These are phyloP conservation scores for Osmanthus fragrans DNA, from an alignment of 257 asterid genomes.

Conservation along the genomic window DNA sequence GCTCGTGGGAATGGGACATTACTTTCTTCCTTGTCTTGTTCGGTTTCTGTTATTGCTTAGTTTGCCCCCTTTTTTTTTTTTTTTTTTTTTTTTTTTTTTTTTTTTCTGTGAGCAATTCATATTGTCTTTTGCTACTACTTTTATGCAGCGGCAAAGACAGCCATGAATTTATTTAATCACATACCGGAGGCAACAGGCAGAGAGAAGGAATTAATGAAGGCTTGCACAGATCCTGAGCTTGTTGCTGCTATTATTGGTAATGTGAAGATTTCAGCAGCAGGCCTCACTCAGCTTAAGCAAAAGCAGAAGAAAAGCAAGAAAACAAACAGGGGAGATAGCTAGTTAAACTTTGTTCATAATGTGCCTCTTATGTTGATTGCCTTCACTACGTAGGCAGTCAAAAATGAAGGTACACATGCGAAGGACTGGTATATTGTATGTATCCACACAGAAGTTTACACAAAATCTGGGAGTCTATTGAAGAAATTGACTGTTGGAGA, in stretches of 20 bases:
- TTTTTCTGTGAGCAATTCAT: neutral
- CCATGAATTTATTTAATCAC: constrained; percentile 80
- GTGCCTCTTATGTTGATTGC: neutral
- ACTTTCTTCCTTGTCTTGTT: neutral
- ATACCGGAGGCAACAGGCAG: constrained; percentile 71
- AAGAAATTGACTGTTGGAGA: neutral
- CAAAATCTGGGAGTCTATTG: neutral
- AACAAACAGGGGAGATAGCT: constrained; percentile 38
- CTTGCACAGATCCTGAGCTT: constrained; percentile 56
- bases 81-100: too few relatives aligned
- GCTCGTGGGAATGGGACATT: neutral
- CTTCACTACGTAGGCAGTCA: neutral
- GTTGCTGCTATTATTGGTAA: constrained; percentile 89
- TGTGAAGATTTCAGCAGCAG: constrained; percentile 90
- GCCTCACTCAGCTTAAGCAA: constrained; percentile 35
- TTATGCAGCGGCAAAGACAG: constrained; percentile 85
- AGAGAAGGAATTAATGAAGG: constrained; percentile 46
- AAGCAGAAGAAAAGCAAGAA: constrained; percentile 88
- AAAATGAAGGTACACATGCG: neutral
- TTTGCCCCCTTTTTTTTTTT: neutral
- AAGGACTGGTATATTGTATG: neutral
- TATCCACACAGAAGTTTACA: neutral
- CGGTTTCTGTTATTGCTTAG: neutral
- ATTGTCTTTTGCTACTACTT: neutral
- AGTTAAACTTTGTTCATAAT: neutral